These are phyloP conservation scores for Rhynchosporium agropyri DNA, from an alignment of 2,329 filamentous ascomycete genomes.

Conservation along the genomic window DNA sequence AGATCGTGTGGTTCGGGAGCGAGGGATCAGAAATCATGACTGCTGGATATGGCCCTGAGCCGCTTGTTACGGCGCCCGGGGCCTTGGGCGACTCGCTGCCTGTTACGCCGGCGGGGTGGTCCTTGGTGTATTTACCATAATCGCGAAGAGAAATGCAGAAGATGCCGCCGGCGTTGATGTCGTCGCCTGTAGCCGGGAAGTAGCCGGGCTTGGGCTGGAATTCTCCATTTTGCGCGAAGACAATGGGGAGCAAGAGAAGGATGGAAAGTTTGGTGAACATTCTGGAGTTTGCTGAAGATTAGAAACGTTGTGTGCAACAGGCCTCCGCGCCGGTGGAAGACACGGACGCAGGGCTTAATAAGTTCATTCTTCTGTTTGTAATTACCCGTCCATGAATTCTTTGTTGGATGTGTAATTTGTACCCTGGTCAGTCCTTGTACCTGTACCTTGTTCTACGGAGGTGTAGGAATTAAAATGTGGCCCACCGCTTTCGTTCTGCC, in stretches of 20 bases:
- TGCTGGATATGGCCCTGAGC: constrained; percentile 23
- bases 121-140: constrained; percentile 4
- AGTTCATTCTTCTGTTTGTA: too few relatives aligned
- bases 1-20: constrained; percentile 24
- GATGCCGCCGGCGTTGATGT: constrained; percentile 21
- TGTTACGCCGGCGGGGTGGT: background rate
- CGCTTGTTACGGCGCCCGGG: constrained; percentile 16
- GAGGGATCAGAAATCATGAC: constrained; percentile 10
- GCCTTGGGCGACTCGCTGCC: constrained; percentile 20
- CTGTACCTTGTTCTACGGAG: too few relatives aligned
- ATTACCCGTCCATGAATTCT: too few relatives aligned
- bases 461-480: too few relatives aligned
- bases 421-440: too few relatives aligned
- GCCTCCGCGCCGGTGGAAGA: too few relatives aligned
- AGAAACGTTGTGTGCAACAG: background rate
- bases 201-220: constrained; percentile 17
- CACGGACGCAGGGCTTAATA: too few relatives aligned
- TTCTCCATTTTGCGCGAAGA: constrained; percentile 8
- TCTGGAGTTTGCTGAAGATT: background rate
- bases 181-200: constrained; percentile 21
- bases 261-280: background rate
- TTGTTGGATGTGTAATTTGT: too few relatives aligned
- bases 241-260: background rate
- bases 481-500: too few relatives aligned
- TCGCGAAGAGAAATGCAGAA: constrained; percentile 16